phyloP scores from a whole-genome alignment of 2,329 filamentous ascomycete genomes.

The Rhytidhysteron rufulum region DNA sequence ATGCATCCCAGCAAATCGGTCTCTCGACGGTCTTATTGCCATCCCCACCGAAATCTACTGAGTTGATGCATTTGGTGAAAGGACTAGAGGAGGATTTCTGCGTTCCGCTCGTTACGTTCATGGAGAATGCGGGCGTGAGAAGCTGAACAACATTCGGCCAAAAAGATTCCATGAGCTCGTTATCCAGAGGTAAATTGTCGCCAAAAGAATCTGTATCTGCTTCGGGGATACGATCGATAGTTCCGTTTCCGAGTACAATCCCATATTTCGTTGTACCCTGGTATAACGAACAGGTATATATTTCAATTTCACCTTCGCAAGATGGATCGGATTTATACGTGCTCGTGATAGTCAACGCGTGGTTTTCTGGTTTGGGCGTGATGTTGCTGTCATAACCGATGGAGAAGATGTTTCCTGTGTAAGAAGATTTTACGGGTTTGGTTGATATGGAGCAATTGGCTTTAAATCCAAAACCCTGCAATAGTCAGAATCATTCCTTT shows the following conservation, averaged over 20 bases:
- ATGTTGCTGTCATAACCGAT: slow-evolving; percentile 6
- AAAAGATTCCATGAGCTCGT: slow-evolving; percentile 8
- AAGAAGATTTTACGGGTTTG: neutral
- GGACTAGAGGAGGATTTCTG: slow-evolving; percentile 5
- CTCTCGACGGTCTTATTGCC: too few species aligned
- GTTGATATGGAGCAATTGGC: slow-evolving; percentile 6
- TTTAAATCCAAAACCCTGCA: slow-evolving; percentile 12
- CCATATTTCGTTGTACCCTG: slow-evolving; percentile 8
- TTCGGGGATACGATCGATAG: slow-evolving; percentile 5
- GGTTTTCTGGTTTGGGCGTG: neutral
- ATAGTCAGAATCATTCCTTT: neutral
- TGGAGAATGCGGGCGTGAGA: slow-evolving; percentile 11
- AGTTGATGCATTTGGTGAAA: slow-evolving; percentile 10
- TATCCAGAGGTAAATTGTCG: slow-evolving; percentile 2
- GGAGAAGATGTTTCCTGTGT: slow-evolving; percentile 13
- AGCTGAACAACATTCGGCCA: slow-evolving; percentile 11
- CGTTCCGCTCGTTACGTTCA: slow-evolving; percentile 10
- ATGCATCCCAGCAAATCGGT: neutral
- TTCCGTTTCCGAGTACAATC: slow-evolving; percentile 11
- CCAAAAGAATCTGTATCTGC: slow-evolving; percentile 4
- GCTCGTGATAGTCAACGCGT: slow-evolving; percentile 7
- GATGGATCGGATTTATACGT: slow-evolving; percentile 10
- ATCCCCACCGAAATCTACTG: too few species aligned
- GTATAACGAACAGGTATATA: slow-evolving; percentile 9
- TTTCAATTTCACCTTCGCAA: slow-evolving; percentile 10